phyloP scores from a whole-genome alignment of 805 yeast genomes.

The Yarrowia porcina region DNA sequence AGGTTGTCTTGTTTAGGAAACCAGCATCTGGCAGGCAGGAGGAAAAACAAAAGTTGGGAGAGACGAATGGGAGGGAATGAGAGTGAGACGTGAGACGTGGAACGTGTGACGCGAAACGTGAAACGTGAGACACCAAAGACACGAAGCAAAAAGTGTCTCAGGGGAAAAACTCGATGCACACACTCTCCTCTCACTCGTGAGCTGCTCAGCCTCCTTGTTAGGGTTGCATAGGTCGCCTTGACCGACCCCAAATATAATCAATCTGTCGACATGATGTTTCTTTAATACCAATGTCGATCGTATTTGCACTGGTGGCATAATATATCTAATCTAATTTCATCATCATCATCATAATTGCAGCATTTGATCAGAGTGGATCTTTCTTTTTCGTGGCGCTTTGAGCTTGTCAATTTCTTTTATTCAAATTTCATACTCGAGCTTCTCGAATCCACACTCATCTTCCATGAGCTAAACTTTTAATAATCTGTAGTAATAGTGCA shows the following conservation, averaged over 20 bases:
- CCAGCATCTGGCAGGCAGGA: conserved; percentile 1
- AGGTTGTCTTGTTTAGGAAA: neutral
- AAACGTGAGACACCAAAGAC: neutral
- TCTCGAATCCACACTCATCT: too few relatives aligned
- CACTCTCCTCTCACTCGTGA: neutral
- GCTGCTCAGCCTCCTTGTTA: conserved; percentile 2
- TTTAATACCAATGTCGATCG: neutral
- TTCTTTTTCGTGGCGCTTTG: too few relatives aligned
- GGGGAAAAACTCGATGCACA: neutral
- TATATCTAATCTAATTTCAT: neutral
- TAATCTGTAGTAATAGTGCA: neutral
- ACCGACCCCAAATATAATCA: neutral
- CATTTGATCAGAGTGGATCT: too few relatives aligned
- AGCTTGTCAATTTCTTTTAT: too few relatives aligned
- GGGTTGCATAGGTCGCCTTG: neutral
- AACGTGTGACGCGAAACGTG: neutral
- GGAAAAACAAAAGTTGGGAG: neutral
- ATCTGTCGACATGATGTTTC: neutral
- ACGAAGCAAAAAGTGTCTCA: neutral
- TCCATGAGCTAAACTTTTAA: neutral
- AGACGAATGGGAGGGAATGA: neutral
- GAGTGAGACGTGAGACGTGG: neutral
- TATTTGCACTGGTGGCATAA: conserved; percentile 3
- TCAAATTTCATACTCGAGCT: too few relatives aligned
- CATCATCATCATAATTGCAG: too few relatives aligned